Evolutionary conservation across 2,329 filamentous ascomycete genomes (phyloP), one percentile per base, ranked within the genome.

Genomic region (Neofusicoccum sp.): DNA sequence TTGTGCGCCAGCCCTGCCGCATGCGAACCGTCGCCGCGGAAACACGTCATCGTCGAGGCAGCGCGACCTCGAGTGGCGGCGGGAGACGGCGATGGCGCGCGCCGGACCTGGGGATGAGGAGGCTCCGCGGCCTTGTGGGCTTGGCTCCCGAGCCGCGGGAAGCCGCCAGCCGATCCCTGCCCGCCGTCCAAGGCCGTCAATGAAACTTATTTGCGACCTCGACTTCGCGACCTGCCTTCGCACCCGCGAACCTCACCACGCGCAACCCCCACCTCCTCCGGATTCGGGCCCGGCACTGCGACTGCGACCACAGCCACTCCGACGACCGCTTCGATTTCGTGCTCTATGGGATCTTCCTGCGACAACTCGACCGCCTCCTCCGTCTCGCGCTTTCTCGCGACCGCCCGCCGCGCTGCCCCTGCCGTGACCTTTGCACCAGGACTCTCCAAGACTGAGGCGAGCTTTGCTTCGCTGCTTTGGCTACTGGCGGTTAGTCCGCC

Each of bases 401-500:
- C 73, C 67, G 66, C 70, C 65, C 69, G 69, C 68, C 71, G 71
- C 65, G 43, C 51, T n/a, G 36, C 60, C 36, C 49, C 53, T 43
- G 20, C 53, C 53, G 30, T 40, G 20, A 38, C 60, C 36, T 33
- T 44, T 12, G 41, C 70, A 66, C 67, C 75, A 65, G 68, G 70
- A 65, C 68, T 75, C 64, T 73, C 71, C 62, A 72, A 71, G 67
- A 75, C 70, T 53, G 77, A 80, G 66, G 77, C 78, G 26, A 79
- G 75, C 65, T 81, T 80, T 67, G 78, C 75, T n/a, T 70, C 73
- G 49, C 70, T 80, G 71, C 68, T 79, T 62, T 79, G 79, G 76
- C 73, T 80, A 80, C 73, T 76, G 69, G 78, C 73, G 70, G 70
- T 67, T 65, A 73, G 79, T 81, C 80, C 80, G 78, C 78, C 79